A percentile compares a stretch with the other conserved stretches of the same genome.
Conservation (phyloP, 2,329 filamentous ascomycete species). For the Colletotrichum nymphaeae region DNA sequence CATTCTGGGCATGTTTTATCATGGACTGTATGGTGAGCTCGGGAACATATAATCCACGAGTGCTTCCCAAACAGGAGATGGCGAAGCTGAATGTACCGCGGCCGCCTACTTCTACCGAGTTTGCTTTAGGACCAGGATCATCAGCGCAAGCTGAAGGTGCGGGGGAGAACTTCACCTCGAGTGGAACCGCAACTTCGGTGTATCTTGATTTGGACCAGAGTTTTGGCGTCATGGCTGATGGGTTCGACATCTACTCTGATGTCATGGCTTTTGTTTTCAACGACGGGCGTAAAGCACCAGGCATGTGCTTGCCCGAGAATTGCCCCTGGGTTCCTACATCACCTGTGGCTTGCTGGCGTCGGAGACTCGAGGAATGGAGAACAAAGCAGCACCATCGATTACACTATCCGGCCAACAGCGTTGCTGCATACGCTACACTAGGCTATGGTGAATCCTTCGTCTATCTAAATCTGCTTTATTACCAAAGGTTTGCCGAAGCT, state of each 20-base stretch:
- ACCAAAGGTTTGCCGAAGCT: conserved; percentile 47
- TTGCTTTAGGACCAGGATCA: conserved; percentile 10
- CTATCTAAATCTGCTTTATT: conserved; percentile 57
- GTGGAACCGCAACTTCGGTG: conserved; percentile 18
- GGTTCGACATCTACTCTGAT: conserved; percentile 56
- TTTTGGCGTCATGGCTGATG: conserved; percentile 51
- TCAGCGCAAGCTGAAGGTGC: conserved; percentile 19
- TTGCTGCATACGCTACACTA: conserved; percentile 51
- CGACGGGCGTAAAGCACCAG: conserved; percentile 52
- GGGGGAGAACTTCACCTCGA: conserved; percentile 29
- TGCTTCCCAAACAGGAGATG: conserved; percentile 50
- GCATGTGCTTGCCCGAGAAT: conserved; percentile 51
- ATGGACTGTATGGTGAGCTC: conserved; percentile 58
- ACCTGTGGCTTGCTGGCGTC: conserved; percentile 46
- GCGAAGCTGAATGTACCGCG: conserved; percentile 43
- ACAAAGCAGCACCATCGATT: conserved; percentile 47
- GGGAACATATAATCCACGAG: conserved; percentile 51
- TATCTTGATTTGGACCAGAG: conserved; percentile 42
- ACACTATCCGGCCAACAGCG: conserved; percentile 49
- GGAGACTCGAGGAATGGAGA: conserved; percentile 49
- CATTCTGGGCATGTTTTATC: conserved; percentile 58
- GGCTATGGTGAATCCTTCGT: conserved; percentile 54
- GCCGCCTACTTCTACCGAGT: conserved; percentile 35
- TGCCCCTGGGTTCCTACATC: conserved; percentile 52
- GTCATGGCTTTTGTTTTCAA: conserved; percentile 55